A percentile compares a stretch with the other conserved stretches of the same genome.
Evolutionary conservation across 208 protist species (phyloP).

Genomic region (Crithidia expoeki): DNA sequence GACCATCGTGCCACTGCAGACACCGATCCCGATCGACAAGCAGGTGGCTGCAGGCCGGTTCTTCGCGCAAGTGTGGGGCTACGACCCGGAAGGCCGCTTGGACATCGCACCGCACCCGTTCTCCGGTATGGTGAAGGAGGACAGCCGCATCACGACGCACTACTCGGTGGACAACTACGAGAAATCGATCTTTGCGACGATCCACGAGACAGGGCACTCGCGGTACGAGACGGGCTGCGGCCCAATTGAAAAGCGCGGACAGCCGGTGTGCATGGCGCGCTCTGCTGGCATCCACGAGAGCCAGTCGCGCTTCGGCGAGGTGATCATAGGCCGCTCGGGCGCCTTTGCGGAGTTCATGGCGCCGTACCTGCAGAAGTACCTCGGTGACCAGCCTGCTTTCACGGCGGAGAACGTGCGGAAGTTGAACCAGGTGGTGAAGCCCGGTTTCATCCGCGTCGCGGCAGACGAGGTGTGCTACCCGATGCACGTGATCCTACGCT

Average conservation of each 20-base stretch:
- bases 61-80: conserved; percentile 69
- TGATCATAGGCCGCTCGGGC: conserved; percentile 57
- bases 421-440: conserved; percentile 54
- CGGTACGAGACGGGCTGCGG: conserved; percentile 83
- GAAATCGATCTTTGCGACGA: conserved; percentile 53
- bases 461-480: conserved; percentile 91
- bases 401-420: conserved; percentile 43
- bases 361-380: conserved; percentile 49
- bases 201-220: conserved; percentile 86
- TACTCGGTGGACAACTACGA: conserved; percentile 59
- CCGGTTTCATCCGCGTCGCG: conserved; percentile 76
- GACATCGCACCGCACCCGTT: conserved; percentile 87
- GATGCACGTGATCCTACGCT: conserved; percentile 86
- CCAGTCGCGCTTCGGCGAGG: conserved; percentile 83
- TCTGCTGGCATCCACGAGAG: conserved; percentile 84
- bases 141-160: conserved; percentile 83
- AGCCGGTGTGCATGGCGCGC: conserved; percentile 57
- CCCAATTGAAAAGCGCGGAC: conserved; percentile 43
- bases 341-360: conserved; percentile 60
- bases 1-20: conserved; percentile 32
- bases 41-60: conserved; percentile 47
- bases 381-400: conserved; percentile 66
- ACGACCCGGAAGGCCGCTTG: conserved; percentile 80
- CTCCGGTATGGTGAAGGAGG: conserved; percentile 72
- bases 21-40: conserved; percentile 46